Evolutionary conservation across 179 eudicot genomes (phyloP).

Genomic region (Heliamphora pulchella): DNA sequence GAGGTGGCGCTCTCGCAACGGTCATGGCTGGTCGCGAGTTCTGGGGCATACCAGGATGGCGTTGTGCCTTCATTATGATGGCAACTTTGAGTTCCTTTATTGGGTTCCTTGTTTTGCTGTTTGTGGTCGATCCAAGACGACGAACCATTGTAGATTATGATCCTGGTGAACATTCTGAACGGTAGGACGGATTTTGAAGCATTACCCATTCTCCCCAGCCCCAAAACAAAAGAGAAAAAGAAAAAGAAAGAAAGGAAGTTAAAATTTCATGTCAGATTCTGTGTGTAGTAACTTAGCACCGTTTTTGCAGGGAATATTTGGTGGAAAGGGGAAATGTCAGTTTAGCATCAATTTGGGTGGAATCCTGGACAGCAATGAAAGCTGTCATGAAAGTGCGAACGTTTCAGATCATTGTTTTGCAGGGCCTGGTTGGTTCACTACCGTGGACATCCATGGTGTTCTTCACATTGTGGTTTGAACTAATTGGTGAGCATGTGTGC

Average conservation of each 20-base stretch:
- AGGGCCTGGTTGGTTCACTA: conserved; percentile 87
- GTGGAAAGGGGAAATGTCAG: conserved; percentile 31
- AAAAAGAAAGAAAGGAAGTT: no score
- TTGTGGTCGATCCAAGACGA: conserved; percentile 73
- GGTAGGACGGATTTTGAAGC: conserved; percentile 28
- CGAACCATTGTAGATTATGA: conserved; percentile 15
- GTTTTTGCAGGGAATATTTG: conserved; percentile 45
- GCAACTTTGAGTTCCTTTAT: conserved; percentile 60
- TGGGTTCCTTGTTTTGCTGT: conserved; percentile 58
- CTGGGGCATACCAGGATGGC: conserved; percentile 84
- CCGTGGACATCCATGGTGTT: conserved; percentile 99
- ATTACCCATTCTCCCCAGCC: no score
- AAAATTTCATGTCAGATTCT: neutral
- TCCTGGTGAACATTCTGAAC: conserved; percentile 33
- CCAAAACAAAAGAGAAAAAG: no score
- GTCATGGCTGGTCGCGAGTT: conserved; percentile 75
- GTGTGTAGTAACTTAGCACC: neutral
- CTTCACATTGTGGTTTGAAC: conserved; percentile 86
- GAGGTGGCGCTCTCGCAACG: conserved; percentile 85
- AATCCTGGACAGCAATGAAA: conserved; percentile 75
- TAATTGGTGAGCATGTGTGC: conserved; percentile 59
- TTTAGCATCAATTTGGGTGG: conserved; percentile 53
- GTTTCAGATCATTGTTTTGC: conserved; percentile 84
- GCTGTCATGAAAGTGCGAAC: conserved; percentile 68
- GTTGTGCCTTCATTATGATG: conserved; percentile 69